Base-by-base conservation (phyloP, 2,329 filamentous ascomycete genomes). In the Fusarium proliferatum region DNA sequence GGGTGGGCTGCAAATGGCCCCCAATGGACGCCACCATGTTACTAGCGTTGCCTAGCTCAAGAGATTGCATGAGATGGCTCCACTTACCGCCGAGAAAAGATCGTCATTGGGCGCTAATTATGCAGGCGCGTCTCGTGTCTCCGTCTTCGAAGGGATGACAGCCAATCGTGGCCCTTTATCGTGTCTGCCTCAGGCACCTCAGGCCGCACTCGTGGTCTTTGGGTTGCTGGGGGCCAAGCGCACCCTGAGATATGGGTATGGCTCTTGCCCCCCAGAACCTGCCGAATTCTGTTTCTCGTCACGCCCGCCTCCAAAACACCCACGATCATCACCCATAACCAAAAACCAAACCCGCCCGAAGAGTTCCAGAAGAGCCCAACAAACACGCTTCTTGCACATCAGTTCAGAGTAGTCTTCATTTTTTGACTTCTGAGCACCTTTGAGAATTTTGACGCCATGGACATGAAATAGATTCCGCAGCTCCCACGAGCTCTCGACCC, bases 211-310 rank as follows among this genome's bases (percentile, higher is more conserved):
- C 46, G 30, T 64, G 55, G 61, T 56, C 71, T 73, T 74, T 51
- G 51, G 61, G 60, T 70, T 70, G 51, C 61, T 69, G 72, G 75
- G 76, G 75, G 73, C 68, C 69, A 64, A 76, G 41, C 58, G 61
- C 52, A 66, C 56, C 64, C 61, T 64, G 66, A 64, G 64, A 75
- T 75, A 77, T 79, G 76, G 77, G 73, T 79, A 79, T 72, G 77
- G 61, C 67, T 68, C 62, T 52, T 59, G 72, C 68, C 76, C 77
- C 77, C 77, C 74, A 71, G 56, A 76, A 67, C 69, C 55, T 64
- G 67, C 64, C 63, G 23, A 64, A 62, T 69, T 69, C 74, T 76
- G 75, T 74, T 78, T 69, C 67, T 78, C 69, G 64, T 77, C 71
- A 77, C 77, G 69, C 67, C 71, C 66, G 69, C 67, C 66, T 74